phyloP scores from a whole-genome alignment of 139 green algal species.

The Closterium sp. region DNA sequence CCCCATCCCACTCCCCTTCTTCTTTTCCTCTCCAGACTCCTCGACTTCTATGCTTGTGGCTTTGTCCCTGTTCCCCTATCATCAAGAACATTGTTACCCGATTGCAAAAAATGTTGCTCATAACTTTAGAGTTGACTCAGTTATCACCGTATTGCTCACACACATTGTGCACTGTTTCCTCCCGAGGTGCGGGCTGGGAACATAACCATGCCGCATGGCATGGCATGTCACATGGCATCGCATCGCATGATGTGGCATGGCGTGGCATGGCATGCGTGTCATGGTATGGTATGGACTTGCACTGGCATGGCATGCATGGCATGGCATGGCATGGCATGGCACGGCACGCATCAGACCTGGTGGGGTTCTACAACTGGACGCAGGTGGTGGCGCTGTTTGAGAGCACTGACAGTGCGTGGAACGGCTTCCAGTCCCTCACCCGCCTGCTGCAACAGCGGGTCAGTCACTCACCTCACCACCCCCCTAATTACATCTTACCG shows the following conservation, averaged over 20 bases:
- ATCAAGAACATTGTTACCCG: no score
- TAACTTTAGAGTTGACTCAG: no score
- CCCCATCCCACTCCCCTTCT: no score
- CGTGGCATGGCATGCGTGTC: no score
- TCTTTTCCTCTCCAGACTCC: no score
- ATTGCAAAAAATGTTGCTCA: no score
- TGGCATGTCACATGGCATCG: neutral
- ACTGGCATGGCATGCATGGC: neutral
- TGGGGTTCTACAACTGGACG: neutral
- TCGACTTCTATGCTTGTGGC: no score
- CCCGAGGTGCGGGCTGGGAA: neutral
- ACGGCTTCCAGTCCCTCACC: neutral
- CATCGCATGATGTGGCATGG: neutral
- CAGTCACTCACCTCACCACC: neutral
- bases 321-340: neutral
- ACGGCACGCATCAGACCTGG: neutral
- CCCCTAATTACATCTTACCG: no score
- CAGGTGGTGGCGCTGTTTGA: neutral
- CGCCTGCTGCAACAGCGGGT: neutral
- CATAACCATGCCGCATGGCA: neutral
- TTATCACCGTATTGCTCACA: no score
- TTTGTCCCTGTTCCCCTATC: no score
- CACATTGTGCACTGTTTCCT: no score
- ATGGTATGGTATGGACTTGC: neutral
- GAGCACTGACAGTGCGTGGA: neutral